These are phyloP conservation scores for Pyrrhoderma noxium DNA, from an alignment of 1,284 basidiomycete species.

Conservation along the genomic window DNA sequence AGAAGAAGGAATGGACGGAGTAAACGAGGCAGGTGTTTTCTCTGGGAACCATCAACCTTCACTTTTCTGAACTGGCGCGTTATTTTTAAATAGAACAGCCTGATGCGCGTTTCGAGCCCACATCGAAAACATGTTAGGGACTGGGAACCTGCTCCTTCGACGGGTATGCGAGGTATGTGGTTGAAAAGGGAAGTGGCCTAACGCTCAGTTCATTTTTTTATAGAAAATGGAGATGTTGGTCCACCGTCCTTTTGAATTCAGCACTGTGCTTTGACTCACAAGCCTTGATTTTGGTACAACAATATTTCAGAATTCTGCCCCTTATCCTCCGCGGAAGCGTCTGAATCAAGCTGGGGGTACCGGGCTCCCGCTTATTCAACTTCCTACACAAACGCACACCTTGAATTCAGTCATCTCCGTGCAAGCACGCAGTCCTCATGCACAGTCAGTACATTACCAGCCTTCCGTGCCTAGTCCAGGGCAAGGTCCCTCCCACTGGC, in stretches of 20 bases:
- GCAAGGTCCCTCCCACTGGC: too few relatives aligned
- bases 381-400: background rate
- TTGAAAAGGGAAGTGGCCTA: background rate
- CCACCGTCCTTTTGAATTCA: background rate
- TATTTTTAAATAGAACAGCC: background rate
- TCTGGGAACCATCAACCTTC: too few relatives aligned
- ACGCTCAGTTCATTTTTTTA: background rate
- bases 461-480: too few relatives aligned
- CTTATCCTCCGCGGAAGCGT: slow-evolving; percentile 12
- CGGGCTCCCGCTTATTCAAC: background rate
- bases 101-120: slow-evolving; percentile 7
- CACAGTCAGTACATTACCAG: too few relatives aligned
- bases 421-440: too few relatives aligned
- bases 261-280: background rate
- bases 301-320: background rate
- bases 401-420: too few relatives aligned
- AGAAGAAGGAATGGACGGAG: background rate
- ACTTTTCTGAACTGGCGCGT: background rate
- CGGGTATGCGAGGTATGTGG: background rate
- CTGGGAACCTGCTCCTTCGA: slow-evolving; percentile 3
- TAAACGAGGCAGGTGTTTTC: slow-evolving; percentile 1
- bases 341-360: slow-evolving; percentile 7
- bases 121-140: slow-evolving; percentile 9
- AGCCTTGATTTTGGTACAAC: background rate
- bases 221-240: slow-evolving; percentile 12